Evolutionary conservation across 176 grass and related monocot genomes (phyloP), one percentile per base, ranked within the genome.

Genomic region (Musa acuminata): DNA sequence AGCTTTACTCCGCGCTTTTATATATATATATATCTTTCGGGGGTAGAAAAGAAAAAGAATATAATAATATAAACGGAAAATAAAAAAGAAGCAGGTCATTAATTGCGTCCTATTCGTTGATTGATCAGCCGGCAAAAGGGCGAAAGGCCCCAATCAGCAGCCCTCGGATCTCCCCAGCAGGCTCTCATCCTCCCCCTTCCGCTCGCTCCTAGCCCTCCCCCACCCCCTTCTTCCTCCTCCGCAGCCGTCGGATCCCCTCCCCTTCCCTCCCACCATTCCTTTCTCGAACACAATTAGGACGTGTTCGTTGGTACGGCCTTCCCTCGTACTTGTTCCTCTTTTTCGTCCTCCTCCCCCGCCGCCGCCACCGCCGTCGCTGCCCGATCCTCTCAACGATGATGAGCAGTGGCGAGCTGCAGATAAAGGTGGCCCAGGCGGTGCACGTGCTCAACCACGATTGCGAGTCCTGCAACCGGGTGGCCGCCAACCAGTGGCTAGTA

Each of bases 401-500:
- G 59, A 77, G 58, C 59, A 77, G 21, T 35, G 48, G 60, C 75
- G 85, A 88, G 72, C 81, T 96, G 21, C 88, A 87, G 78, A 86
- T 80, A 52, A 82, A 58, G 80, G 86, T 99, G 48, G 72, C 87
- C 11, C 78, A 80, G 26, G 90, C 88, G 24, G 90, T 94, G 75
- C 84, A 72, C 53, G 78, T 84, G 25, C 73, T 88, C 58, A 84
- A 88, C 48, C 81, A 88, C 68, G 86, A 84, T 53, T 66, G 60
- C 51, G 72, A 83, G 19, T 81, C 86, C 49, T 84, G 78, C 22
- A 88, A 81, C 43, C 77, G 86, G 19, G 81, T 83, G 27, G 81
- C 86, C 29, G 86, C 86, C 11, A 88, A 88, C 62, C 86, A 88
- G 25, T 88, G 86, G 86, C 78, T 88, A 5, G 67, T 88, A 64